Percentiles rank a stretch among this genome's conserved stretches.
phyloP scores from a whole-genome alignment of 208 protist genomes.

The Acanthamoeba lenticulata region DNA sequence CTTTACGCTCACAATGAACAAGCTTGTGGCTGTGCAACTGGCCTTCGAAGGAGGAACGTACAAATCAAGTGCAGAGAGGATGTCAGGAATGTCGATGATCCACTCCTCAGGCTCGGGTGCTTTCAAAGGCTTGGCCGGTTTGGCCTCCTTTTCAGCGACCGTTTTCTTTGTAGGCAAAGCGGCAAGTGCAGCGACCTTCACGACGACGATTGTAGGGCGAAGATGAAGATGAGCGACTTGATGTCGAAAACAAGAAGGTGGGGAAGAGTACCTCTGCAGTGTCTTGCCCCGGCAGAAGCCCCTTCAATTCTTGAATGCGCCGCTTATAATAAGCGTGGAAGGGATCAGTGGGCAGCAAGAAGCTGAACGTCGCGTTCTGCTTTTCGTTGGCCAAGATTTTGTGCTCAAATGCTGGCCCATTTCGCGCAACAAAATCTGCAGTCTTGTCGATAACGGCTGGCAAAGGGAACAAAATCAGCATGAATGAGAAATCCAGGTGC shows the following conservation, averaged over 20 bases:
- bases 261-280: background rate
- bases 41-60: slow-evolving; percentile 70
- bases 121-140: slow-evolving; percentile 29
- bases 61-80: slow-evolving; percentile 73
- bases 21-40: no score
- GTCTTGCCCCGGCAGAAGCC: background rate
- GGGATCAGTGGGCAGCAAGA: slow-evolving; percentile 69
- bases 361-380: slow-evolving; percentile 77
- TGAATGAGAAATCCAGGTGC: background rate
- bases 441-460: slow-evolving; percentile 76
- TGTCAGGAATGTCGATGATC: slow-evolving; percentile 74
- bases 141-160: background rate
- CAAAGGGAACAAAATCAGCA: background rate
- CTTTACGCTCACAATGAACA: no score
- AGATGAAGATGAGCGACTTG: background rate
- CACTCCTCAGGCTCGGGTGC: slow-evolving; percentile 71
- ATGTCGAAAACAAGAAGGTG: background rate
- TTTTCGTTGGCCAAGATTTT: slow-evolving; percentile 72
- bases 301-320: slow-evolving; percentile 62
- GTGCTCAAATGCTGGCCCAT: slow-evolving; percentile 73
- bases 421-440: slow-evolving; percentile 73
- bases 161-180: slow-evolving; percentile 34
- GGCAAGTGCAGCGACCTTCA: background rate
- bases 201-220: background rate
- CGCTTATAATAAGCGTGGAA: slow-evolving; percentile 75